phyloP scores from a whole-genome alignment of 2,329 filamentous ascomycete genomes.

The Botryosphaeria agaves region DNA sequence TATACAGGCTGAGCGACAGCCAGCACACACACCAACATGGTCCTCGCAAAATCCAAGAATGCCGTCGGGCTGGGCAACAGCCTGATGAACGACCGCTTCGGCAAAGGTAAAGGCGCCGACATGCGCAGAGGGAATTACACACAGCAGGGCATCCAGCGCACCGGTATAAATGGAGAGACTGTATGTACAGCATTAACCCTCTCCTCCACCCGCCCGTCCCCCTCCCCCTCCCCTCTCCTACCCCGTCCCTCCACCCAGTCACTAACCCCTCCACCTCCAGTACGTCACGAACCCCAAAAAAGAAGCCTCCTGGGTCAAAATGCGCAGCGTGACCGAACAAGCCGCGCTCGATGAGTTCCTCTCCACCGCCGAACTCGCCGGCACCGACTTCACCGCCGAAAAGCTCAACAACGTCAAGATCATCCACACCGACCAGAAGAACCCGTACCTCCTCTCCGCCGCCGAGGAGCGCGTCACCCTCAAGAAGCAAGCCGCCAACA shows the following conservation, averaged over 20 bases:
- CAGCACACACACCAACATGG: conserved; percentile 33
- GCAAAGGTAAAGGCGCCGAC: conserved; percentile 73
- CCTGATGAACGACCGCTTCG: conserved; percentile 97
- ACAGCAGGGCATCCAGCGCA: conserved; percentile 49
- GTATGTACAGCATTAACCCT: conserved; percentile 19
- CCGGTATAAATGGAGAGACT: conserved; percentile 60
- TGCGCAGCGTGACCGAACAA: conserved; percentile 97
- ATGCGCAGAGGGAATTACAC: conserved; percentile 59
- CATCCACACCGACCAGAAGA: conserved; percentile 90
- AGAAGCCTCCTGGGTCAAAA: conserved; percentile 95
- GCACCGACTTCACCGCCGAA: conserved; percentile 95
- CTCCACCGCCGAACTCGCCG: conserved; percentile 88
- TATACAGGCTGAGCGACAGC: neutral
- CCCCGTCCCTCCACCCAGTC: neutral
- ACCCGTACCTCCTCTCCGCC: conserved; percentile 77
- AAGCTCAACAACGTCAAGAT: conserved; percentile 99
- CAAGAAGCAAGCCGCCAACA: conserved; percentile 71
- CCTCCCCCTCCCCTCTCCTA: no score
- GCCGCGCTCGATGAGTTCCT: conserved; percentile 93
- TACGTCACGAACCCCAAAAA: conserved; percentile 85
- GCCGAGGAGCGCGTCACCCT: conserved; percentile 64
- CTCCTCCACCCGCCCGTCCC: no score
- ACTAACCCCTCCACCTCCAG: conserved; percentile 18
- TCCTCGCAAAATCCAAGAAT: conserved; percentile 85
- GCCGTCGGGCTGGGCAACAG: conserved; percentile 87